Evolutionary conservation across 1,284 basidiomycete genomes (phyloP).

Genomic region (Kalmanozyma brasiliensis): DNA sequence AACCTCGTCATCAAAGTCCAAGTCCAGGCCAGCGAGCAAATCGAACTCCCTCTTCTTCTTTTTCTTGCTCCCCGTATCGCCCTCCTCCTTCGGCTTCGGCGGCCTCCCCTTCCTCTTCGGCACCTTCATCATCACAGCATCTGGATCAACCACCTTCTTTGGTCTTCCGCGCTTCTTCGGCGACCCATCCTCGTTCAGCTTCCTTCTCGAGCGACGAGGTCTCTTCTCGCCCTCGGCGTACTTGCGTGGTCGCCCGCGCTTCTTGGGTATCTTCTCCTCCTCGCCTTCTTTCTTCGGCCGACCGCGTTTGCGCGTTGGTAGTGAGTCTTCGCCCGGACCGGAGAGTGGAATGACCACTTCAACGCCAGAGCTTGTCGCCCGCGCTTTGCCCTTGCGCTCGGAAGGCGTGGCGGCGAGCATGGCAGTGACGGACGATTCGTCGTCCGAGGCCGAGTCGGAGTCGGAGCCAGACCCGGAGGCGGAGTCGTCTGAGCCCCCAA

Average conservation of each 20-base stretch:
- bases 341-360: conserved; percentile 34
- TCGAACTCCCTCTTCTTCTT: conserved; percentile 43
- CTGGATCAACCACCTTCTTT: conserved; percentile 39
- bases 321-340: conserved; percentile 7
- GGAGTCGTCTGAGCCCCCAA: conserved; percentile 29
- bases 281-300: conserved; percentile 27
- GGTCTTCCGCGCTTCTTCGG: conserved; percentile 39
- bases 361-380: conserved; percentile 1
- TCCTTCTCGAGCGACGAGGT: conserved; percentile 19
- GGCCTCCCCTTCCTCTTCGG: conserved; percentile 43
- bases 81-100: conserved; percentile 18
- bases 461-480: conserved; percentile 14
- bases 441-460: conserved; percentile 18
- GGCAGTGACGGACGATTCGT: conserved; percentile 37
- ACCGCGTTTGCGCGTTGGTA: conserved; percentile 29
- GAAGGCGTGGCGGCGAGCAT: conserved; percentile 22
- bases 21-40: conserved; percentile 36
- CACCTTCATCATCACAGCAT: conserved; percentile 32
- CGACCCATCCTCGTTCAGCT: conserved; percentile 40
- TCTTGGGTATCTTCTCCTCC: conserved; percentile 30
- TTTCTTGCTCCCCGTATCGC: conserved; percentile 2
- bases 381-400: conserved; percentile 10
- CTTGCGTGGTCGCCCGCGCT: conserved; percentile 44
- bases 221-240: conserved; percentile 35
- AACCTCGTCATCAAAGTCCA: conserved; percentile 31